Base-by-base conservation (phyloP, 139 green algal genomes). In the Astrephomene gubernaculifera region DNA sequence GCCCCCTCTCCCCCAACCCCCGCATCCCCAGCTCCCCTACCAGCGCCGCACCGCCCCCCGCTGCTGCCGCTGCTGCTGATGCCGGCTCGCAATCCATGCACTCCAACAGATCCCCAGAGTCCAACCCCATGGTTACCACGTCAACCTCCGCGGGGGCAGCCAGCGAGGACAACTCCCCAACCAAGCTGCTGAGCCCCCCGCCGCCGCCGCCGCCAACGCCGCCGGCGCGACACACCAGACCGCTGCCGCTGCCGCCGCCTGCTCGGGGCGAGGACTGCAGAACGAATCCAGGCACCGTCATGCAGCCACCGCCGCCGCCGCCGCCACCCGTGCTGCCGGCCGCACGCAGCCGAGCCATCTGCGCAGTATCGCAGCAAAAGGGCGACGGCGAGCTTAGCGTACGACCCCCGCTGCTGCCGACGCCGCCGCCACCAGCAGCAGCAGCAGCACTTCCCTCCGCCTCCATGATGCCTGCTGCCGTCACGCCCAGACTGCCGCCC, bases 61-160 rank as follows among this genome's bases (percentile, higher is more conserved):
- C 71, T 39, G n/a, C 38, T 29, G 10, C 22, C 70, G 43, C 70
- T 31, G 52, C 52, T 0, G n/a, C 24, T 14, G 41, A 21, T 53
- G 29, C 35, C 0, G 14, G 35, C 53, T 69, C 53, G 22, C 52
- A 41, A 25, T 70, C 60, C 49, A 82, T 70, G 54, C 53, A 82
- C n/a, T 74, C 78, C 21, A 74, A 31, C 43, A 84, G 63, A 5
- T 73, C 43, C 2, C 63, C 78, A 4, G 19, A 39, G 44, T 84
- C 78, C 43, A 84, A 63, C 0, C 78, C 78, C 78, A 84, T 84
- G 38, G 78, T 84, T 43, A 84, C 78, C 61, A 84, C 78, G 33
- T 84, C 78, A 29, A 84, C 78, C 22, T 39, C 29, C n/a, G 29
- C 9, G 1, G 78, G 78, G n/a, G 44, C 60, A 1, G 27, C 38